These are phyloP conservation scores for Phialocephala subalpina DNA, from an alignment of 2,329 filamentous ascomycete species.

Conservation along the genomic window DNA sequence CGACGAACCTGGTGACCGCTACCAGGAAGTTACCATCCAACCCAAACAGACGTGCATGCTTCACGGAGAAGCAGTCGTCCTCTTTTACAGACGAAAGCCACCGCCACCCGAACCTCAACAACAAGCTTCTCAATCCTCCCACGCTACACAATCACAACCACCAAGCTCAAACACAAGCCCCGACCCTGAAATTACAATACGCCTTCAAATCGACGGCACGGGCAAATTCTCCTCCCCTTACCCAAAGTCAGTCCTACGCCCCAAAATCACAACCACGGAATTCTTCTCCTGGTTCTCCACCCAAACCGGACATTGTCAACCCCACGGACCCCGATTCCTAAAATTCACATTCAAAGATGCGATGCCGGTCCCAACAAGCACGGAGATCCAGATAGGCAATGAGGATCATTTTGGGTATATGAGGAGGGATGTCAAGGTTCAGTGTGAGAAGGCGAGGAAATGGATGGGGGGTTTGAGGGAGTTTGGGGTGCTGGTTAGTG, in stretches of 20 bases:
- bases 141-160: neutral
- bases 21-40: constrained; percentile 18
- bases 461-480: constrained; percentile 22
- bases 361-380: constrained; percentile 18
- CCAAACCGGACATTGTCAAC: constrained; percentile 7
- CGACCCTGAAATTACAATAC: constrained; percentile 17
- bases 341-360: constrained; percentile 28
- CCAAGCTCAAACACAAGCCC: neutral
- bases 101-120: neutral
- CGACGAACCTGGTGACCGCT: constrained; percentile 18
- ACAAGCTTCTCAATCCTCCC: neutral
- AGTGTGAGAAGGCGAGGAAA: constrained; percentile 16
- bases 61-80: constrained; percentile 21
- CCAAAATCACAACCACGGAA: constrained; percentile 17
- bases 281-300: constrained; percentile 24
- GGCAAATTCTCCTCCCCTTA: constrained; percentile 16
- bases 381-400: constrained; percentile 16
- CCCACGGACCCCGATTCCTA: neutral
- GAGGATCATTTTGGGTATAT: constrained; percentile 27
- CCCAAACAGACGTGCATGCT: constrained; percentile 29
- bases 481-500: constrained; percentile 24
- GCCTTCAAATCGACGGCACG: constrained; percentile 15
- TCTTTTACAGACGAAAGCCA: constrained; percentile 13
- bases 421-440: constrained; percentile 22
- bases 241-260: constrained; percentile 20